Conservation (phyloP, 208 protist genomes). For the Acanthamoeba lenticulata region DNA sequence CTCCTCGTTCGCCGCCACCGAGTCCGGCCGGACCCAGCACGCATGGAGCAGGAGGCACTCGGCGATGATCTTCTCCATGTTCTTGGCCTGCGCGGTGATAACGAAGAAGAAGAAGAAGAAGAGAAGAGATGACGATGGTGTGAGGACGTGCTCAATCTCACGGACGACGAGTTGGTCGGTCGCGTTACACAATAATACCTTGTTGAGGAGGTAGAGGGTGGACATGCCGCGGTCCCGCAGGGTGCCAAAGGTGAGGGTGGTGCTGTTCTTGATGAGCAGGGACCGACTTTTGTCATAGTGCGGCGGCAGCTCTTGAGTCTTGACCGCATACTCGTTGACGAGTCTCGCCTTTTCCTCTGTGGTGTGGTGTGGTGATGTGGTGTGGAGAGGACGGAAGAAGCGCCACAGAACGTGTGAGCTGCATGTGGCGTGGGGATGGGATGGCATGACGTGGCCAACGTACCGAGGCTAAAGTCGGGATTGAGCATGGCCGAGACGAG, state of each 20-base stretch:
- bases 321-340: neutral
- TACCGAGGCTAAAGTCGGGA: neutral
- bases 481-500: neutral
- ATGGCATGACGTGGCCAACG: neutral
- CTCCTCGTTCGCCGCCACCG: neutral
- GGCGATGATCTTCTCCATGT: neutral
- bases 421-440: too few relatives aligned
- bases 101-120: neutral
- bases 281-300: neutral
- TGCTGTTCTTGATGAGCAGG: constrained; percentile 1
- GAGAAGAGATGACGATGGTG: neutral
- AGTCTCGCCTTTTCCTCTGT: neutral
- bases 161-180: too few relatives aligned
- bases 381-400: too few relatives aligned
- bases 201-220: constrained; percentile 1
- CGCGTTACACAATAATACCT: neutral
- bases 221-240: neutral
- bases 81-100: neutral
- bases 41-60: neutral
- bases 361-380: too few relatives aligned
- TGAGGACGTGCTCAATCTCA: too few relatives aligned
- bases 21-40: neutral
- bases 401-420: too few relatives aligned
- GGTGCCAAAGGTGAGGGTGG: neutral
- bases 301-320: neutral